Evolutionary conservation across 495 filamentous ascomycete species (phyloP).

Genomic region (Penicillium tannophilum): DNA sequence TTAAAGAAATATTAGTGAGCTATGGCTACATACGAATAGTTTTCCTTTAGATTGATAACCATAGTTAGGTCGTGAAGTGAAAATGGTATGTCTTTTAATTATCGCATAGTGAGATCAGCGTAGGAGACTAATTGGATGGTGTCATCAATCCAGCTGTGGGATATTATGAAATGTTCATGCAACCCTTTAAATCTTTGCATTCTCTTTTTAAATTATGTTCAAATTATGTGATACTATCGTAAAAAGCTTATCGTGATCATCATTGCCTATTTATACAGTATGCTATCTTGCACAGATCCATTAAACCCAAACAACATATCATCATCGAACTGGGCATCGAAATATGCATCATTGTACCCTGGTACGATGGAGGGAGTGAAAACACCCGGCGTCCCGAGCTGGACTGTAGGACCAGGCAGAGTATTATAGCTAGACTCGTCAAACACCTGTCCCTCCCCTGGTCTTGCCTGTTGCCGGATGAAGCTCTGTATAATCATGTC

Average conservation of each 20-base stretch:
- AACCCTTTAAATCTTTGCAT: too few species aligned
- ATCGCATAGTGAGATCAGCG: too few species aligned
- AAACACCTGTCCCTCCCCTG: constrained; percentile 5
- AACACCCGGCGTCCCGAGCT: neutral
- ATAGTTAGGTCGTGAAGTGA: too few species aligned
- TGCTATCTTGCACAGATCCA: constrained; percentile 25
- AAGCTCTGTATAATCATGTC: constrained; percentile 41
- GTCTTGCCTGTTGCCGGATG: constrained; percentile 20
- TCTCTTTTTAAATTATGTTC: too few species aligned
- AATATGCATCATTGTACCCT: constrained; percentile 3
- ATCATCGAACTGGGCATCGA: constrained; percentile 15
- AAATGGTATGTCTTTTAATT: too few species aligned
- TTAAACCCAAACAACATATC: constrained; percentile 34
- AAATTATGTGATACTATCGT: neutral
- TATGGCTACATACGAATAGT: too few species aligned
- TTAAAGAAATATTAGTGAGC: too few species aligned
- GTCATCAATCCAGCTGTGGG: too few species aligned
- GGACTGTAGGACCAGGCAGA: neutral
- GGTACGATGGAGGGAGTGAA: constrained; percentile 2
- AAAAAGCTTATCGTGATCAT: neutral
- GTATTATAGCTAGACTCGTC: constrained; percentile 2
- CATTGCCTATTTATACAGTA: constrained; percentile 15
- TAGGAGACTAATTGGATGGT: too few species aligned
- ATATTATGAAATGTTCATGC: too few species aligned
- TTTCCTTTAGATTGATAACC: too few species aligned